Percentiles rank a stretch among this genome's conserved stretches.
Conservation (phyloP, 2,329 filamentous ascomycete species). For the Cercospora sp. region DNA sequence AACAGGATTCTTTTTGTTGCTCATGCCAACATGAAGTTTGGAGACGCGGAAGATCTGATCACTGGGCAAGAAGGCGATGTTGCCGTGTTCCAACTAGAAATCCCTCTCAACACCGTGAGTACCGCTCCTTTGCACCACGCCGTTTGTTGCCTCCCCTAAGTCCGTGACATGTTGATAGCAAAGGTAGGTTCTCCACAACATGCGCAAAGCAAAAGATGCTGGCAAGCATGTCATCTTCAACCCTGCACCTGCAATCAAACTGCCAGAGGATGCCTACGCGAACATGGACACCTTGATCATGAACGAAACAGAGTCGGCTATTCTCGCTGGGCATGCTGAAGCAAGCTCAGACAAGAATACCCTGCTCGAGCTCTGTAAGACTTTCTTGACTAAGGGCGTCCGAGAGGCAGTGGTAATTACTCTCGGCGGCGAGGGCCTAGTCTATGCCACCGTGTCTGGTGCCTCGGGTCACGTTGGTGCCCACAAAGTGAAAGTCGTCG, state of each 20-base stretch:
- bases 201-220: constrained; percentile 31
- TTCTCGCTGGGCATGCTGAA: constrained; percentile 58
- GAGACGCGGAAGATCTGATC: constrained; percentile 23
- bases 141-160: neutral
- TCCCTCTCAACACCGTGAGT: constrained; percentile 44
- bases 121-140: neutral
- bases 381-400: constrained; percentile 70
- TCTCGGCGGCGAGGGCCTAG: constrained; percentile 59
- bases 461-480: constrained; percentile 46
- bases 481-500: constrained; percentile 73
- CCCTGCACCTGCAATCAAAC: constrained; percentile 68
- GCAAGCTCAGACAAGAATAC: constrained; percentile 38
- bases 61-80: constrained; percentile 37
- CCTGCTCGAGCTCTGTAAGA: constrained; percentile 41
- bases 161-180: constrained; percentile 10
- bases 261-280: constrained; percentile 66
- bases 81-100: constrained; percentile 50
- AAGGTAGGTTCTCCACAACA: constrained; percentile 35
- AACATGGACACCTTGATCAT: constrained; percentile 77
- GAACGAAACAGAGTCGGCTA: constrained; percentile 84
- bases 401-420: constrained; percentile 80
- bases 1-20: constrained; percentile 52
- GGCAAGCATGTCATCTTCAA: constrained; percentile 69
- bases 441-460: constrained; percentile 33
- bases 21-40: constrained; percentile 49